These are phyloP conservation scores for Tilletia walkeri DNA, from an alignment of 1,284 basidiomycete species.

Conservation along the genomic window DNA sequence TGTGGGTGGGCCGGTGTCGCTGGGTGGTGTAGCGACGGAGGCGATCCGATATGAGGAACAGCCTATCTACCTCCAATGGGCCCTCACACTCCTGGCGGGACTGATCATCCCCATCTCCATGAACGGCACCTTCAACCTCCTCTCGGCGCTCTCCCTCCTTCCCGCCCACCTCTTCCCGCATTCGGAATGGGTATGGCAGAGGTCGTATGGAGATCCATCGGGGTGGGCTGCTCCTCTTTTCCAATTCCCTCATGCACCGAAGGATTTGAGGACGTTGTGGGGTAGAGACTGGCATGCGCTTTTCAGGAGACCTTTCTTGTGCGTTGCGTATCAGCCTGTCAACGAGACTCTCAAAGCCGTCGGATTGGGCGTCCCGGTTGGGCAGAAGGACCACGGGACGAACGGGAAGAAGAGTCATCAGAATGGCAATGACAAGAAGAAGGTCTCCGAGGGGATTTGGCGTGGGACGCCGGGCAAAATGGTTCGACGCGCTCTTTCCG, in stretches of 20 bases:
- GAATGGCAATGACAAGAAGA: neutral
- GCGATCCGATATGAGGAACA: neutral
- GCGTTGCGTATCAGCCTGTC: neutral
- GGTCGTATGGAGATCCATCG: neutral
- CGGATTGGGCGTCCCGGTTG: neutral
- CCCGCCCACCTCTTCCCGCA: slow-evolving; percentile 12
- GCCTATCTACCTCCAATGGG: too few relatives aligned
- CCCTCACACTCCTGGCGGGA: neutral
- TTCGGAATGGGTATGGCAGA: slow-evolving; percentile 1
- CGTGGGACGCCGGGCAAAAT: slow-evolving; percentile 10
- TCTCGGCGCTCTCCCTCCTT: neutral
- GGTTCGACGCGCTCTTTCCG: slow-evolving; percentile 17
- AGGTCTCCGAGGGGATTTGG: slow-evolving; percentile 18
- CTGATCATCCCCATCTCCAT: neutral
- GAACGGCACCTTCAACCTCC: neutral
- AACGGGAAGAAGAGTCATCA: neutral
- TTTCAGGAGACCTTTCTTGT: neutral
- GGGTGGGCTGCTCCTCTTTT: neutral
- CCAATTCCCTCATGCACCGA: neutral
- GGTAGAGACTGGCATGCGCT: neutral
- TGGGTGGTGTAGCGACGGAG: slow-evolving; percentile 5
- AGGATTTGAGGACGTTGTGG: slow-evolving; percentile 6
- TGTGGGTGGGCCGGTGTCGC: neutral
- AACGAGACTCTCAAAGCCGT: neutral
- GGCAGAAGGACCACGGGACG: neutral